A percentile compares a stretch with the other conserved stretches of the same genome.
These are phyloP conservation scores for Thymus mandschuricus DNA, from an alignment of 257 asterid genomes.

Conservation along the genomic window DNA sequence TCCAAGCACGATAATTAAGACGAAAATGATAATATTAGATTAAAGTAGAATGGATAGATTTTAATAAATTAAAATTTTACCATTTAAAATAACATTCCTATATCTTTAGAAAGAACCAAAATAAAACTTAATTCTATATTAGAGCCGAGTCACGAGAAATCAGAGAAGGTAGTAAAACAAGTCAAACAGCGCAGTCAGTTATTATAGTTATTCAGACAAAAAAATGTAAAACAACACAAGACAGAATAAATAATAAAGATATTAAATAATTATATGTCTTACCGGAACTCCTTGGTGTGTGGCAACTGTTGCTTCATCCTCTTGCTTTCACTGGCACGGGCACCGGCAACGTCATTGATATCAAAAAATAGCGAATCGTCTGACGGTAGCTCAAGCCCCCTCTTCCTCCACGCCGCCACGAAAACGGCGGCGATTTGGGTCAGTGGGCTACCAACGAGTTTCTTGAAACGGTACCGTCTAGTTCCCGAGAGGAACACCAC, in stretches of 20 bases:
- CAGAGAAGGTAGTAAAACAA: neutral
- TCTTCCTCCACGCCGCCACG: slow-evolving; percentile 68
- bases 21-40: no score
- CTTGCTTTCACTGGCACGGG: slow-evolving; percentile 20
- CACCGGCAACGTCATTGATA: slow-evolving; percentile 40
- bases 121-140: no score
- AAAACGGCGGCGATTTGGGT: slow-evolving; percentile 69
- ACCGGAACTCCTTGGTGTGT: slow-evolving; percentile 77
- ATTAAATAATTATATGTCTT: slow-evolving; percentile 13
- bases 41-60: no score
- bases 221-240: neutral
- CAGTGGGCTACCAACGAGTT: slow-evolving; percentile 72
- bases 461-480: slow-evolving; percentile 68
- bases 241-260: neutral
- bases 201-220: neutral
- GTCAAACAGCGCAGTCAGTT: neutral
- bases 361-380: slow-evolving; percentile 52
- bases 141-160: no score
- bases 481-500: slow-evolving; percentile 62
- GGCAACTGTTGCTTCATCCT: slow-evolving; percentile 63
- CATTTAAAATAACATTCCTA: no score
- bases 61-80: no score
- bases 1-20: no score
- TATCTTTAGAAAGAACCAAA: no score
- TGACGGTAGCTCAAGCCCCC: slow-evolving; percentile 54